Conservation (phyloP, 257 asterid species). For the Salvia splendens region DNA sequence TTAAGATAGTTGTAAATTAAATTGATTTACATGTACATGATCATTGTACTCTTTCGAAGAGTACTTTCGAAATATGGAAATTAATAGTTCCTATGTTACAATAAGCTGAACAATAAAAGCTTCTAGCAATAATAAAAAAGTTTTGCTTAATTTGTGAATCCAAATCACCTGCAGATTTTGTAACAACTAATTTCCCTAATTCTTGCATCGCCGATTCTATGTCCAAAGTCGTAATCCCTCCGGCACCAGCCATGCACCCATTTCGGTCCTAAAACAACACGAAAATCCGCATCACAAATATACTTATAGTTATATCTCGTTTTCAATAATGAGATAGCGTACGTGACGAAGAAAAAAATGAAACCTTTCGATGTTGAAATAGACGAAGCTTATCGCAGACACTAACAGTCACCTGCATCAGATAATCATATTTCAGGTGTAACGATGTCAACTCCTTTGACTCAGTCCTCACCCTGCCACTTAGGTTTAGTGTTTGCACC, state of each 20-base stretch:
- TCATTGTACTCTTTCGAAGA: slow-evolving; percentile 60
- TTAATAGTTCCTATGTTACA: slow-evolving; percentile 53
- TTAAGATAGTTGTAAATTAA: no score
- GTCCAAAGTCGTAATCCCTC: slow-evolving; percentile 31
- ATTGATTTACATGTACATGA: neutral
- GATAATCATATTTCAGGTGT: slow-evolving; percentile 51
- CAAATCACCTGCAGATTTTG: slow-evolving; percentile 38
- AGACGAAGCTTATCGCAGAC: slow-evolving; percentile 48
- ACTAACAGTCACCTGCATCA: slow-evolving; percentile 38
- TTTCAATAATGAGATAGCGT: neutral
- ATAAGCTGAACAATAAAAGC: slow-evolving; percentile 60
- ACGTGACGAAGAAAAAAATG: neutral
- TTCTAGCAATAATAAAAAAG: slow-evolving; percentile 60
- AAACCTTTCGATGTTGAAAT: slow-evolving; percentile 49
- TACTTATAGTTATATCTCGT: neutral
- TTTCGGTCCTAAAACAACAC: slow-evolving; percentile 19
- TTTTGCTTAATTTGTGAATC: slow-evolving; percentile 48
- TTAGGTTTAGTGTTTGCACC: slow-evolving; percentile 48
- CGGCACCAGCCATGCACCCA: slow-evolving; percentile 17
- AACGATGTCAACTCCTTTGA: slow-evolving; percentile 37
- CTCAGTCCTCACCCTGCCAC: slow-evolving; percentile 26
- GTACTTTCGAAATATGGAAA: slow-evolving; percentile 67
- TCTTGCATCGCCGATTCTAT: slow-evolving; percentile 65
- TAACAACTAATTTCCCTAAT: slow-evolving; percentile 54
- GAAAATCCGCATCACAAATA: neutral